Base-by-base conservation (phyloP, 768 basidiomycete genomes). In the Wakefieldia striispora region DNA sequence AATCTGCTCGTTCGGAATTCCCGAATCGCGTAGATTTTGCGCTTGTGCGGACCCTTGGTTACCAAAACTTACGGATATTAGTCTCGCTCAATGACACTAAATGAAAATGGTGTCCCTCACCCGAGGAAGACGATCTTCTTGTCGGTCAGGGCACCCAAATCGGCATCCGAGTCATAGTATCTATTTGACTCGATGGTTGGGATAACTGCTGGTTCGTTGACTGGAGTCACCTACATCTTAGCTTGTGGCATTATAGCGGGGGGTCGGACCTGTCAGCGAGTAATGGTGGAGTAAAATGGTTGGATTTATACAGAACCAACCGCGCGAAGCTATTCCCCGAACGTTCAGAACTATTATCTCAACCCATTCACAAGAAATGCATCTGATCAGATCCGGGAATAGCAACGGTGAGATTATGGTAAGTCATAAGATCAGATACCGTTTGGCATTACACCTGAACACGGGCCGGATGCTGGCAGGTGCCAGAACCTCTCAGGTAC, bases 41-140 rank as follows among this genome's bases (percentile, higher is more conserved):
- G 82, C 82, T 60, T 83, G 82, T 41, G 82, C 82, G 27, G 82
- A 78, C 12, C 82, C 82, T 61, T 84, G 82, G 62, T 82, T 83
- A 38, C 82, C 82, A 62, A 82, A 84, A 4, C 81, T 83, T 2
- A 2, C 14, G 17, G 27, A 47, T 36, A 24, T 43, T 34, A 50
- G 33, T 40, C n/a, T 47, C 40, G 14, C 14, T 14, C 33, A 16
- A 33, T 14, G 33, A 24, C 6, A 39, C 17, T 24, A 23, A 23
- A 33, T 20, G 26, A 38, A 34, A 20, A 6, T 29, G 14, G 16
- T 21, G 35, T 12, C 10, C 50, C 71, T 27, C 60, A 80, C 81
- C 82, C 82, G 17, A 84, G 64, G 68, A 83, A 83, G 11, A 83
- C 79, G 45, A 83, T 79, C 13, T 69, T 75, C 67, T 77, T 83